Evolutionary conservation across 352 stramenopile genomes (phyloP), one percentile per base, ranked within the genome.

Genomic region (Peronospora belbahrii): DNA sequence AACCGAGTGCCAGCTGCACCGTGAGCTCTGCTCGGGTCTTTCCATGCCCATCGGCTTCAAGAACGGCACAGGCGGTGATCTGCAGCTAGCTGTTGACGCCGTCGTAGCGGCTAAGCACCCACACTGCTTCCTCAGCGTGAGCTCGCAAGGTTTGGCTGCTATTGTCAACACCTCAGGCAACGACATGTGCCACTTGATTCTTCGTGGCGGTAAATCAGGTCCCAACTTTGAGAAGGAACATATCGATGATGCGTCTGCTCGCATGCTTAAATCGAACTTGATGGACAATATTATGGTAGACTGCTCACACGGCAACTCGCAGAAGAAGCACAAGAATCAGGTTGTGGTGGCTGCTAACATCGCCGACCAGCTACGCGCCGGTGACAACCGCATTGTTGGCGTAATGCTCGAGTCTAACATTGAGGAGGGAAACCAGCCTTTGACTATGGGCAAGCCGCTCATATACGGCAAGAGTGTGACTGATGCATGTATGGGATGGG

Each of bases 11-110:
- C 84, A 95, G 57, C 53, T 95, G 40, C 84, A 95, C 59, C 83
- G 84, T 31, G 84, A 95, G 55, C 78, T 95, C 41, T 91, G 83
- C 48, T 94, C 81, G 22, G 84, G 84, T 35, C 62, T 95, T 3
- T 94, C 81, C 24, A 94, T 93, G 81, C 83, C 84, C 9, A 86
- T 95, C n/a, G 84, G 84, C 52, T 95, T 95, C 65, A 95, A 95
- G 67, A 95, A 95, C 58, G 84, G 83, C 64, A 94, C 84, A 41
- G 78, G 84, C 32, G 84, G 84, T 37, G 83, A 82, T 18, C 55
- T 95, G 62, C 78, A 95, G 58, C 44, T 95, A 28, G 84, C 84
- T 22, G 83, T 94, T 25, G 82, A 95, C 36, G 83, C 84, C 1
- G 78, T 90, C 14, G 75, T 89, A 10, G 83, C 83, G 2, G 79